Evolutionary conservation across 108 stramenopile species (phyloP).

Genomic region (Conticribra guillardii): DNA sequence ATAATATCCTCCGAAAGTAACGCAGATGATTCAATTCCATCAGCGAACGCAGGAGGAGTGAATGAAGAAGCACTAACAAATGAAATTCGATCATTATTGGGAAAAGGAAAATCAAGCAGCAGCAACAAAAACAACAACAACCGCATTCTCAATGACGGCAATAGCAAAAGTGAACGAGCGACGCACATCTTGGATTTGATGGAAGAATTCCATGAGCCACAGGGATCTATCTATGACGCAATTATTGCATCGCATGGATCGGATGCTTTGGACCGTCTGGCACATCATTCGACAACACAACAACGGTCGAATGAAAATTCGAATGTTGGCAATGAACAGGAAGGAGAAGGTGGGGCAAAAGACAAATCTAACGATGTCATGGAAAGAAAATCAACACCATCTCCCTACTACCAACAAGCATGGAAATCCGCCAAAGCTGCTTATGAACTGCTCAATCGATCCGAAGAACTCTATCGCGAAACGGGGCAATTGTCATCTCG

Average conservation of each 20-base stretch:
- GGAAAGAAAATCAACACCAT: too few relatives aligned
- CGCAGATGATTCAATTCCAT: constrained; percentile 13
- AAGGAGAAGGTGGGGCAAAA: too few relatives aligned
- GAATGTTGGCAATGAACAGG: too few relatives aligned
- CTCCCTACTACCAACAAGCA: constrained; percentile 6
- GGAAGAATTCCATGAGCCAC: constrained; percentile 39
- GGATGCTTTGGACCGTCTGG: constrained; percentile 29
- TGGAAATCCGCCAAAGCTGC: constrained; percentile 39
- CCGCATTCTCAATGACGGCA: neutral
- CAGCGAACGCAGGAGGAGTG: neutral
- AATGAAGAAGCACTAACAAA: constrained; percentile 3
- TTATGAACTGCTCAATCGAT: constrained; percentile 32
- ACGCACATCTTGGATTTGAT: constrained; percentile 32
- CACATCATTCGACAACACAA: neutral
- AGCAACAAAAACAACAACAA: constrained; percentile 1
- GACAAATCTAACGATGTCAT: too few relatives aligned
- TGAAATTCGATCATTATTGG: constrained; percentile 25
- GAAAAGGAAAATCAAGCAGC: constrained; percentile 12
- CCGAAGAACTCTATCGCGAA: constrained; percentile 40
- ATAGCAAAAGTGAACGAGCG: constrained; percentile 31
- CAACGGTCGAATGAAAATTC: neutral
- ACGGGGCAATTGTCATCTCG: constrained; percentile 18
- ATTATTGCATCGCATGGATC: constrained; percentile 31
- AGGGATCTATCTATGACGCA: constrained; percentile 19
- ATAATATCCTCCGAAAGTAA: neutral